Evolutionary conservation across 306 rosid species (phyloP), one percentile per base, ranked within the genome.

Genomic region (Oxytropis ochrocephala): DNA sequence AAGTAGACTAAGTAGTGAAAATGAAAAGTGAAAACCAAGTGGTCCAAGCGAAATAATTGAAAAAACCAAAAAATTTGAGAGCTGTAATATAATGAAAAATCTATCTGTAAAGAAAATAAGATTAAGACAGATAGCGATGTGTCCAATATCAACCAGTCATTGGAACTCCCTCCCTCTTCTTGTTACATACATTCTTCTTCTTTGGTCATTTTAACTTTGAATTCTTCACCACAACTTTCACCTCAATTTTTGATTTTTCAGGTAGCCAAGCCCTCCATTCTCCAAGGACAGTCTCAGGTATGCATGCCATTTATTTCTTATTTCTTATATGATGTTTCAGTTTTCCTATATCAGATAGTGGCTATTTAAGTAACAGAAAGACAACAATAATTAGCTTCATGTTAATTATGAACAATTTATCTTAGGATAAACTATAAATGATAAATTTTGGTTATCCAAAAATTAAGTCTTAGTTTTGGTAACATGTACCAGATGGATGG

Each of bases 121-220:
- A 67, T 72, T 38, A 38, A 1, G 78, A 80, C 79, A 54, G 72
- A 69, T 65, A 69, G 77, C 79, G 88, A 76, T 89, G 46, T 66
- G 72, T 82, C 80, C 96, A 83, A 81, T 60, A 71, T 60, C 41
- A 83, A 56, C 83, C 85, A 78, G 67, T 73, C 90, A 73, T 83
- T 27, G 77, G 9, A 8, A 73, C 78, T 78, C 72, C 35, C 79
- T 70, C 76, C 79, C 14, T 60, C 58, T 48, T 47, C 72, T 72
- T 44, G 55, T 74, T 78, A 56, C 76, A 41, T 17, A 55, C 62
- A 60, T 29, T 72, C 78, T 69, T 69, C 78, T 69, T 69, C 68
- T 49, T 64, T 50, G 12, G 17, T 63, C 69, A 43, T 59, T 77
- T 46, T 1, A 74, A 13, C 85, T 18, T 58, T 12, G 55, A 71